These are phyloP conservation scores for Mycena kentingensis DNA, from an alignment of 768 basidiomycete species.

Conservation along the genomic window DNA sequence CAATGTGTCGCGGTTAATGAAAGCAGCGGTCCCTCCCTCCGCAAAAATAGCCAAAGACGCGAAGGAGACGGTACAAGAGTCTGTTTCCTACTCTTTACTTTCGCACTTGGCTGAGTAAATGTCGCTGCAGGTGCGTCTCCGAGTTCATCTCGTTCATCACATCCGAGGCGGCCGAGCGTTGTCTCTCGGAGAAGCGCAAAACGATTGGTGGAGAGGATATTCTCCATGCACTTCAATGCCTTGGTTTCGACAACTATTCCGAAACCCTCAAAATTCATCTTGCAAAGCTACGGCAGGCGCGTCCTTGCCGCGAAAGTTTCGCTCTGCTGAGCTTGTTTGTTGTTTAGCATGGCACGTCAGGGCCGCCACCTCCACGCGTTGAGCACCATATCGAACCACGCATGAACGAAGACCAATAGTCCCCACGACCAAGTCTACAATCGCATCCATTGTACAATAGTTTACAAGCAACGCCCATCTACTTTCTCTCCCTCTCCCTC, in stretches of 20 bases:
- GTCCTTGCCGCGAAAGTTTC: slow-evolving; percentile 8
- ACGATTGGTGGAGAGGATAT: slow-evolving; percentile 99
- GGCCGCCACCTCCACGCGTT: slow-evolving; percentile 5
- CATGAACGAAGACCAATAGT: slow-evolving; percentile 14
- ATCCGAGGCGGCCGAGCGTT: slow-evolving; percentile 94
- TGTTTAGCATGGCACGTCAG: slow-evolving; percentile 12
- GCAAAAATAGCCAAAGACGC: slow-evolving; percentile 99
- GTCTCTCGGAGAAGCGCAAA: slow-evolving; percentile 93
- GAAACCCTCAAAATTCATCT: slow-evolving; percentile 92
- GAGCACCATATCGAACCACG: slow-evolving; percentile 23
- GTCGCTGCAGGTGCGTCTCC: no score
- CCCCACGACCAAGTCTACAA: no score
- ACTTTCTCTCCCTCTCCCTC: no score
- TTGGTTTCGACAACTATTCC: slow-evolving; percentile 95
- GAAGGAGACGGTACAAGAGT: slow-evolving; percentile 98
- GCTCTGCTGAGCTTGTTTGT: not conserved
- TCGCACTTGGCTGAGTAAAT: no score
- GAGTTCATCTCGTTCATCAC: slow-evolving; percentile 99
- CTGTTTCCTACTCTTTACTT: no score
- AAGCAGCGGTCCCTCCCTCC: slow-evolving; percentile 81
- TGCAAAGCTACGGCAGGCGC: slow-evolving; percentile 83
- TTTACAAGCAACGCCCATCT: no score
- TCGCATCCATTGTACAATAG: no score
- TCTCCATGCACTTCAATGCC: slow-evolving; percentile 86
- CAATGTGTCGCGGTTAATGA: slow-evolving; percentile 97